phyloP scores from a whole-genome alignment of 2,329 filamentous ascomycete species.

The Triangularia verruculosa region DNA sequence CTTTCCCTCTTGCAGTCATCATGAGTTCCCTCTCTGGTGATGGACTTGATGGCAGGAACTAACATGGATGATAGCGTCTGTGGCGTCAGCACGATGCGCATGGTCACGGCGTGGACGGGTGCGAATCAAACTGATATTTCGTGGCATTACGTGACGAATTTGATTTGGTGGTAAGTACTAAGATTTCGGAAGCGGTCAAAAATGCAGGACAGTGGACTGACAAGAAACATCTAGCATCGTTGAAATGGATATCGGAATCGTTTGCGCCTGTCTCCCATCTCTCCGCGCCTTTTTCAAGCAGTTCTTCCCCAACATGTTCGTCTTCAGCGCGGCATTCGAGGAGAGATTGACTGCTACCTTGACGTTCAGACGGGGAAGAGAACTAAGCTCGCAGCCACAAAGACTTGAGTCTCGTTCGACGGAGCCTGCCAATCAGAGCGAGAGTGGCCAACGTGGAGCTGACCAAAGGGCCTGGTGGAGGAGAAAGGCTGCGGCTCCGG shows the following conservation, averaged over 20 bases:
- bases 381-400: background rate
- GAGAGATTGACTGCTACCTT: constrained; percentile 3
- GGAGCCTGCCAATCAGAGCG: background rate
- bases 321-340: constrained; percentile 10
- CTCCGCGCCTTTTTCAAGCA: constrained; percentile 15
- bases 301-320: constrained; percentile 13
- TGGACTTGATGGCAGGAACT: background rate
- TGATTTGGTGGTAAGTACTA: constrained; percentile 18
- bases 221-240: constrained; percentile 14
- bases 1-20: background rate
- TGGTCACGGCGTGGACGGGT: constrained; percentile 7
- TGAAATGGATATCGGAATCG: constrained; percentile 14
- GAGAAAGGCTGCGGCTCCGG: background rate
- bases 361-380: background rate
- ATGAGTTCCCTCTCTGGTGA: background rate
- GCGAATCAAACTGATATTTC: constrained; percentile 10
- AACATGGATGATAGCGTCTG: constrained; percentile 12
- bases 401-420: background rate
- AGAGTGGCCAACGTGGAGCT: background rate
- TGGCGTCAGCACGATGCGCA: constrained; percentile 16
- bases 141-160: constrained; percentile 15
- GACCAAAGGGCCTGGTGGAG: background rate
- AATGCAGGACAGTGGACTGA: background rate
- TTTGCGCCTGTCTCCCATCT: constrained; percentile 19
- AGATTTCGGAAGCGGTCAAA: background rate